Percentiles rank a stretch among this genome's conserved stretches.
Evolutionary conservation across 306 rosid species (phyloP).

Genomic region (Trifolium pratense): DNA sequence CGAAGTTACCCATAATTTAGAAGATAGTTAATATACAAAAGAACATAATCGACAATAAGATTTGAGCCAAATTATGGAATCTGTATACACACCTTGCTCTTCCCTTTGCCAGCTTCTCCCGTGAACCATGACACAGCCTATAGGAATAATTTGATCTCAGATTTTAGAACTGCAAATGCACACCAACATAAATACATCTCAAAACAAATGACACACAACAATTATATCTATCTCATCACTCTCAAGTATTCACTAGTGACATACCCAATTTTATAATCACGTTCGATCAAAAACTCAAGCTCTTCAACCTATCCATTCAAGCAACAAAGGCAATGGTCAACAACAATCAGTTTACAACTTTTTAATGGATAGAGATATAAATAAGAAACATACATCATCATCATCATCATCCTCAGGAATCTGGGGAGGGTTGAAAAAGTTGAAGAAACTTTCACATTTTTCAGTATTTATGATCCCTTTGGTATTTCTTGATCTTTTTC

Average conservation of each 20-base stretch:
- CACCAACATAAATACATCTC: slow-evolving; percentile 28
- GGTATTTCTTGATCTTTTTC: slow-evolving; percentile 88
- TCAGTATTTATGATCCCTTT: slow-evolving; percentile 94
- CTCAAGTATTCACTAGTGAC: slow-evolving; percentile 35
- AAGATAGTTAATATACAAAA: neutral
- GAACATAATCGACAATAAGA: slow-evolving; percentile 26
- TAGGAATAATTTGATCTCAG: slow-evolving; percentile 59
- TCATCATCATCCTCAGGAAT: slow-evolving; percentile 94
- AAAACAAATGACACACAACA: slow-evolving; percentile 21
- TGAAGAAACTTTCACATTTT: slow-evolving; percentile 94
- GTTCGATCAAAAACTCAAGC: slow-evolving; percentile 54
- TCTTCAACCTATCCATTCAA: slow-evolving; percentile 53
- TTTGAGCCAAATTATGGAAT: neutral
- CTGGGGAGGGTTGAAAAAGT: slow-evolving; percentile 87
- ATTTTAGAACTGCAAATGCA: slow-evolving; percentile 52
- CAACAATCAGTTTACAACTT: slow-evolving; percentile 15
- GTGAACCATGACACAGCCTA: slow-evolving; percentile 64
- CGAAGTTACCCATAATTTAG: slow-evolving; percentile 31
- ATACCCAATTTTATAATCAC: slow-evolving; percentile 60
- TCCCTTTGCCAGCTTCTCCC: slow-evolving; percentile 51
- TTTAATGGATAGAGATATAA: slow-evolving; percentile 26
- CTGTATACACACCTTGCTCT: slow-evolving; percentile 45
- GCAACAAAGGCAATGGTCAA: slow-evolving; percentile 27
- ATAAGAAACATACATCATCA: slow-evolving; percentile 61
- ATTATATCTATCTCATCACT: neutral